phyloP scores from a whole-genome alignment of 352 stramenopile genomes.

The Thraustotheca clavata region DNA sequence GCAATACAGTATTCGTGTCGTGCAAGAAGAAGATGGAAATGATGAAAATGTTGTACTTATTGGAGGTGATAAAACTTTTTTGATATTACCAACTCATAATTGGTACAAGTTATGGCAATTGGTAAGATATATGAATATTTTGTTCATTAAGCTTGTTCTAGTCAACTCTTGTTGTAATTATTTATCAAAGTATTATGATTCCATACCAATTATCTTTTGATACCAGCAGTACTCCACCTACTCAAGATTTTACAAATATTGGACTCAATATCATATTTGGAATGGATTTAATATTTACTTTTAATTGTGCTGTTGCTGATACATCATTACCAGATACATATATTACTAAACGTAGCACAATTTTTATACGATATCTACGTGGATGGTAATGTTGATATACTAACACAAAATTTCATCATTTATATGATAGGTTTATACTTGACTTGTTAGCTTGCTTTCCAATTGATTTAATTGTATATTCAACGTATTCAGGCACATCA shows the following conservation, averaged over 20 bases:
- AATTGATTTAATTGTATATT: constrained; percentile 52
- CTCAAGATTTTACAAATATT: background rate
- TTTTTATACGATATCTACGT: constrained; percentile 42
- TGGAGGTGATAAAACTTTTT: constrained; percentile 26
- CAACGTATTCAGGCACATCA: constrained; percentile 38
- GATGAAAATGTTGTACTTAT: constrained; percentile 32
- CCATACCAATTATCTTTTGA: constrained; percentile 58
- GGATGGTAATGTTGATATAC: constrained; percentile 37
- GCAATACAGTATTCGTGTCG: constrained; percentile 63
- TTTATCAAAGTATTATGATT: constrained; percentile 70
- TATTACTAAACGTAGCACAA: constrained; percentile 49
- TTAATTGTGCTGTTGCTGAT: constrained; percentile 51
- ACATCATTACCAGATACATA: constrained; percentile 41
- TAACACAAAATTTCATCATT: background rate
- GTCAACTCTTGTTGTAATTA: constrained; percentile 58
- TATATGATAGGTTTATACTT: constrained; percentile 50
- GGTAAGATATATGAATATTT: constrained; percentile 23
- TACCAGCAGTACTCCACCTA: constrained; percentile 27
- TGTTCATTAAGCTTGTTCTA: constrained; percentile 12
- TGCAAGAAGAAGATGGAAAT: constrained; percentile 37
- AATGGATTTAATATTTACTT: constrained; percentile 61
- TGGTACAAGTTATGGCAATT: constrained; percentile 73
- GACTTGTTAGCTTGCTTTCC: constrained; percentile 67
- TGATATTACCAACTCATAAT: constrained; percentile 60
- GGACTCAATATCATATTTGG: constrained; percentile 50